Evolutionary conservation across 2,329 filamentous ascomycete genomes (phyloP).

Genomic region (Penicillium vulpinum): DNA sequence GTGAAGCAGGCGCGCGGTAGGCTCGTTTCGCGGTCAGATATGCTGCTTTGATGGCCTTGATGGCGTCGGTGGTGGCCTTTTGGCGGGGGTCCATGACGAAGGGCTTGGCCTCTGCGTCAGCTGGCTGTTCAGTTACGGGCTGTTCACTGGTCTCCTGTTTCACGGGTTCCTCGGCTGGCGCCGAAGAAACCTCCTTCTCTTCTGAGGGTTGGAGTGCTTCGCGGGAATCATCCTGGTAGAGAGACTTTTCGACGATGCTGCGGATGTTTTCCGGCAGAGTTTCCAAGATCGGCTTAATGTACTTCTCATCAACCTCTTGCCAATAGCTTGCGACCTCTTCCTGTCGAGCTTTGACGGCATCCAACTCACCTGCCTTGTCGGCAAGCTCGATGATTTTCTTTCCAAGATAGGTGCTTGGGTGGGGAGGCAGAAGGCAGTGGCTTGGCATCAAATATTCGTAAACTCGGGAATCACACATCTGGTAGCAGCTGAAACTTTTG

Average conservation of each 20-base stretch:
- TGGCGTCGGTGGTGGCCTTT: slow-evolving; percentile 61
- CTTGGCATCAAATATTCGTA: slow-evolving; percentile 97
- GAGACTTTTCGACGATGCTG: slow-evolving; percentile 41
- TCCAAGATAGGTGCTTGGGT: slow-evolving; percentile 82
- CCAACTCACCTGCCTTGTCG: slow-evolving; percentile 69
- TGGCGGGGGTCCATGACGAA: slow-evolving; percentile 30
- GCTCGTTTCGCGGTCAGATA: slow-evolving; percentile 80
- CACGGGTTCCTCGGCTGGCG: background rate
- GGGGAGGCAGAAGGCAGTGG: slow-evolving; percentile 87
- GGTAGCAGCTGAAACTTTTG: slow-evolving; percentile 91
- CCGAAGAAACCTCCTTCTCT: slow-evolving; percentile 15
- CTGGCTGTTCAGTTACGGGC: slow-evolving; percentile 2
- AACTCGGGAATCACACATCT: slow-evolving; percentile 89
- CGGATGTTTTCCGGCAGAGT: slow-evolving; percentile 44
- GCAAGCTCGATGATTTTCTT: slow-evolving; percentile 78
- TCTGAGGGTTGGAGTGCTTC: slow-evolving; percentile 27
- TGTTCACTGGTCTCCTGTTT: slow-evolving; percentile 13
- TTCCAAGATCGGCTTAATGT: slow-evolving; percentile 68
- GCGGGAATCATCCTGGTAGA: slow-evolving; percentile 37
- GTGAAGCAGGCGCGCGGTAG: slow-evolving; percentile 74
- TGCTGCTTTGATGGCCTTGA: slow-evolving; percentile 74
- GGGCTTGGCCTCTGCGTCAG: slow-evolving; percentile 12
- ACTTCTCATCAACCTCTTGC: slow-evolving; percentile 75
- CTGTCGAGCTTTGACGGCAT: slow-evolving; percentile 68
- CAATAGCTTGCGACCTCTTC: slow-evolving; percentile 80